Evolutionary conservation across 495 filamentous ascomycete genomes (phyloP).

Genomic region (Achaetomiella virescens): DNA sequence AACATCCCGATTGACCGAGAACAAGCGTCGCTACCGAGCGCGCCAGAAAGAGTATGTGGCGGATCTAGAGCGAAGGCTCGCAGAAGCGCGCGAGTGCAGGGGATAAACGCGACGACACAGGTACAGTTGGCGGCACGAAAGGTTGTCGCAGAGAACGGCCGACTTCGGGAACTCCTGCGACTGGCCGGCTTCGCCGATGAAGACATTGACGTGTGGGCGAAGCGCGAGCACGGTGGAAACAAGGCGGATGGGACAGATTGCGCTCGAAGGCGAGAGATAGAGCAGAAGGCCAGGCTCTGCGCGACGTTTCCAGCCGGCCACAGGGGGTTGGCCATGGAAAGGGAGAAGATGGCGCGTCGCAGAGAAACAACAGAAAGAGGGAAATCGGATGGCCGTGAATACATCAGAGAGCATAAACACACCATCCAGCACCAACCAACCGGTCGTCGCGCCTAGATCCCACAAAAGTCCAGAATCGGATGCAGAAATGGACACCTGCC

Average conservation of each 20-base stretch:
- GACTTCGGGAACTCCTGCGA: slow-evolving; percentile 4
- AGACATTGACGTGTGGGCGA: slow-evolving; percentile 5
- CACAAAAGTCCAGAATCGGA: not conserved
- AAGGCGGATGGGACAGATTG: not conserved
- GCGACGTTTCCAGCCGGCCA: not conserved
- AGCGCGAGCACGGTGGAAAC: not conserved
- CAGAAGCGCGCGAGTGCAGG: slow-evolving; percentile 3
- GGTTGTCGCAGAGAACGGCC: slow-evolving; percentile 6
- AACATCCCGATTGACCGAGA: slow-evolving; percentile 9
- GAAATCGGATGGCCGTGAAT: not conserved
- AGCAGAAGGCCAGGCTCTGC: not conserved
- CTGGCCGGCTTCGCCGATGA: not conserved
- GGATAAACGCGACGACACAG: slow-evolving; percentile 4
- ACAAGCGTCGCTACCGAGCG: slow-evolving; percentile 11
- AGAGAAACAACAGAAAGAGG: not conserved
- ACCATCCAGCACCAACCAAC: not conserved
- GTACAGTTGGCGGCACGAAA: slow-evolving; percentile 8
- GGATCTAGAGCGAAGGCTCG: slow-evolving; percentile 5
- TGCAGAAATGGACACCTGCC: not conserved
- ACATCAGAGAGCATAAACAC: not conserved
- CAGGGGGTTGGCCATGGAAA: not conserved
- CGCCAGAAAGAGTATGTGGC: slow-evolving; percentile 11
- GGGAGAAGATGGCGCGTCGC: not conserved
- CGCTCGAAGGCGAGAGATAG: not conserved
- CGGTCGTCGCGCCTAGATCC: not conserved